Evolutionary conservation across 2,329 filamentous ascomycete genomes (phyloP), one percentile per base, ranked within the genome.

Genomic region (Stagonosporopsis cucurbitacearum): DNA sequence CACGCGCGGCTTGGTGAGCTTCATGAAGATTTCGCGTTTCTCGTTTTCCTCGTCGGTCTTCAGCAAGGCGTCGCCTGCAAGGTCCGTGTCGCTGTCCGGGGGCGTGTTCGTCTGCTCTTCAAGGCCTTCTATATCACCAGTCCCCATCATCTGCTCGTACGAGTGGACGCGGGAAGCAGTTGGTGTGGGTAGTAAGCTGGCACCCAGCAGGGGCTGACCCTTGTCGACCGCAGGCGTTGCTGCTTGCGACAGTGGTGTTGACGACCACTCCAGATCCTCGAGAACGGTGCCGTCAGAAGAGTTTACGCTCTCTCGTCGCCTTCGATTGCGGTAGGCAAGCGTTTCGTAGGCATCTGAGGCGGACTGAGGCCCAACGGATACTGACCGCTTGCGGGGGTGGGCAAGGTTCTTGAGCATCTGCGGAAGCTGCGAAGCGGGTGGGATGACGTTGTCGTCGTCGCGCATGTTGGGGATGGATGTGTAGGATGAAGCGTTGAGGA

Each of bases 321-420:
- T 80, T 62, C 88, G 85, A 65, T 96, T 92, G 19, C 94, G 88
- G 71, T 96, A 96, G 6, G 94, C 95, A 44, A 99, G 81, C 19
- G 92, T 92, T 79, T 99, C 95, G 77, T 97, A 96, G 22, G 92
- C 95, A 77, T 99, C 95, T 2, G 95, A 95, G 58, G 93, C 93
- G 41, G 93, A 97, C 77, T 98, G 95, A 1, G 95, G 95, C 0
- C 95, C 95, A 49, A 98, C 85, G 6, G 92, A 96, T 30, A 98
- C 86, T 28, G 92, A 89, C 47, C 95, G 86, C 58, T 88, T 88
- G 56, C 92, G 84, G 0, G 92, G 90, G 64, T 94, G 88, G 22
- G 92, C 87, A 41, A 98, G 90, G 37, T 88, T 92, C 57, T 88
- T 89, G 22, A 97, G 82, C 70, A 97, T 86, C 28, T 86, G 84